Evolutionary conservation across 2,329 filamentous ascomycete genomes (phyloP), one percentile per base, ranked within the genome.

Genomic region (Paracoccidioides brasiliensis): DNA sequence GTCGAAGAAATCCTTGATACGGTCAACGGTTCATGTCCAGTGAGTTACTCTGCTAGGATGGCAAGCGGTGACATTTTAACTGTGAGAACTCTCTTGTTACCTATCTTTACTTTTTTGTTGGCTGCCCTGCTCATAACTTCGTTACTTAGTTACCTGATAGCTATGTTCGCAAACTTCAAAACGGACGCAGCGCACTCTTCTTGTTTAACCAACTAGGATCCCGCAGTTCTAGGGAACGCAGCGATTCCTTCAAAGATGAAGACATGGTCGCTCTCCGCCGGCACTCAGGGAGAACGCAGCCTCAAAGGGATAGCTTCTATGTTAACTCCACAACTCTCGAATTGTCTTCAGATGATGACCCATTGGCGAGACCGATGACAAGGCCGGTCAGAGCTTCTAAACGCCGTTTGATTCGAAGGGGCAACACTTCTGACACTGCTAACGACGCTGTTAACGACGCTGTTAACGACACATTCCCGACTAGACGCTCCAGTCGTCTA

Each of bases 301-400:
- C 46, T 32, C 45, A n/a, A 53, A 37, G 44, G 6, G 15, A 55
- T 10, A 55, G 49, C 6, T 60, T 58, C 5, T 38, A 50, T 50
- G 60, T 61, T 9, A 59, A 55, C 15, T 61, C 58, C 46, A 55
- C 56, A 32, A 55, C 52, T 7, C 45, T 59, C 15, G 32, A 33
- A 35, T 56, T 59, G 28, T 64, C 61, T 45, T 57, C 57, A 30
- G 61, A 59, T 51, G 60, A 62, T 3, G 55, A 55, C 32, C 22
- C 35, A 12, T n/a, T 33, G 4, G 14, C 33, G 2, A 30, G 9
- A 38, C 14, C 40, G 45, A 32, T 28, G 2, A 14, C 50, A 42
- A 41, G 12, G 38, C 30, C 52, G 4, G 7, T 15, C 7, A n/a
- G 22, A 10, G 5, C 28, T 33, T 37, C 37, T 6, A 28, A n/a